Conservation (phyloP, 441 rosid genomes). For the Eruca vesicaria region DNA sequence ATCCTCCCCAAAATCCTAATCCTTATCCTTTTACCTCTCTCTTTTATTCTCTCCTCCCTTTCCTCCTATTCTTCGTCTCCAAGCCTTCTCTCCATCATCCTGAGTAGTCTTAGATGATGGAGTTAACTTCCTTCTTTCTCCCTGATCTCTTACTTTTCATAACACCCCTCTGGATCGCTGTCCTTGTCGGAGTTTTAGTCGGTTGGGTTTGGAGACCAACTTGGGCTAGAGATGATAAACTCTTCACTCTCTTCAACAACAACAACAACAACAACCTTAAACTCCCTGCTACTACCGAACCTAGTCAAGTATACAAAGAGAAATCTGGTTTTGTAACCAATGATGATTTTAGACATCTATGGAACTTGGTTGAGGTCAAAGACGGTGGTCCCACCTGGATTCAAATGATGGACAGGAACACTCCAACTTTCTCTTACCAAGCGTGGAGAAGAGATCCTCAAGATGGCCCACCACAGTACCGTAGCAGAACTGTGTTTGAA, state of each 20-base stretch:
- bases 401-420: conserved; percentile 90
- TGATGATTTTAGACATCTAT: conserved; percentile 69
- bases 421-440: conserved; percentile 64
- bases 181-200: conserved; percentile 69
- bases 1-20: neutral
- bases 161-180: conserved; percentile 75
- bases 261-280: conserved; percentile 32
- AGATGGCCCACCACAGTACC: conserved; percentile 91
- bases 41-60: neutral
- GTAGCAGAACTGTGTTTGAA: conserved; percentile 80
- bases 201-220: conserved; percentile 96
- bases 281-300: conserved; percentile 34
- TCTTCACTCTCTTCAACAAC: conserved; percentile 44
- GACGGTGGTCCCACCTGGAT: conserved; percentile 96
- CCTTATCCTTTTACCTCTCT: neutral
- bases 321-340: conserved; percentile 42
- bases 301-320: conserved; percentile 6
- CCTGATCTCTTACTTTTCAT: conserved; percentile 44
- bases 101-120: conserved; percentile 40
- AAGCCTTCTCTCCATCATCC: conserved; percentile 1
- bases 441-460: conserved; percentile 91
- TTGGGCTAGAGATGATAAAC: conserved; percentile 53
- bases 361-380: conserved; percentile 75
- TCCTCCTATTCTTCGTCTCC: neutral
- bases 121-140: conserved; percentile 34